Evolutionary conservation across 1,284 basidiomycete species (phyloP), one percentile per base, ranked within the genome.

Genomic region (Limonomyces culmigenus): DNA sequence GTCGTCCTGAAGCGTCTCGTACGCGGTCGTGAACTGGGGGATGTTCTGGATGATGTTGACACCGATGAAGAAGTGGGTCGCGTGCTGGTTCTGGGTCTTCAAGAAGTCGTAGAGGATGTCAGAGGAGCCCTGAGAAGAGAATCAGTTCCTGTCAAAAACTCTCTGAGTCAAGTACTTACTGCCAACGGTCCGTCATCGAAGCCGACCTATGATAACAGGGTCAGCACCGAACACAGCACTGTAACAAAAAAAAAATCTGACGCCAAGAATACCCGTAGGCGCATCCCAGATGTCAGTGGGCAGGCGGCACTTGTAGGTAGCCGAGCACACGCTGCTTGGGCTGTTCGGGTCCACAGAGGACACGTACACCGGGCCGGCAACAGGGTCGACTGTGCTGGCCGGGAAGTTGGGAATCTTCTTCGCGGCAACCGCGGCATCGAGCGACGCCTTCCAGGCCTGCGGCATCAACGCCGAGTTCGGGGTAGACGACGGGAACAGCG

Each of bases 21-120:
- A 73, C 2, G 70, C 70, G 11, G 52, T 47, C 38, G 55, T 41
- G 53, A 87, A 81, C 33, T 63, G 47, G 19, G 62, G 49, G 6
- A 70, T 65, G 50, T 77, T 59, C 34, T 53, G 40, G 20, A 76
- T 47, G 42, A 89, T 78, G 48, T 84, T 76, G 20, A 60, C 47
- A 18, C 86, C 86, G 45, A 91, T 88, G 59, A 85, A 67, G 51
- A 88, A 89, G 52, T 88, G 84, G 1, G 85, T 89, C 2, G 73
- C 70, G 5, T 50, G 62, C 39, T 72, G 52, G 37, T 73, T 65
- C 39, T 85, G 63, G n/a, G 56, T 37, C 42, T 63, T 43, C 35
- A 88, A 58, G 50, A 83, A 86, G 10, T 54, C 38, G 49, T 70
- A 68, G 15, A 77, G 58, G 27, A 38, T 13, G 30, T 43, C 32